Evolutionary conservation across 306 rosid genomes (phyloP).

Genomic region (Mimosa bimucronata): DNA sequence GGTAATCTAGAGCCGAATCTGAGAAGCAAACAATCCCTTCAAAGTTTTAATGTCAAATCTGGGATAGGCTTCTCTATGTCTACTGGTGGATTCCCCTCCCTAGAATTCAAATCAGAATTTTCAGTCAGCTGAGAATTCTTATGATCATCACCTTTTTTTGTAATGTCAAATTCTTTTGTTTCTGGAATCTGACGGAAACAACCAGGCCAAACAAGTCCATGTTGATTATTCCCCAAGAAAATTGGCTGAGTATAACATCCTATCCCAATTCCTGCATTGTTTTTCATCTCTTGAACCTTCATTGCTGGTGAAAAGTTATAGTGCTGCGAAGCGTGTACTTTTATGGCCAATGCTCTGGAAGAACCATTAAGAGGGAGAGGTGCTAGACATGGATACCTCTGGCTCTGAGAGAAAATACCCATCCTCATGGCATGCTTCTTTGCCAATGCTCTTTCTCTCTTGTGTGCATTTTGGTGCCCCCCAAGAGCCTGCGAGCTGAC

Average conservation of each 20-base stretch:
- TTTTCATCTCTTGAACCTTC: slow-evolving; percentile 59
- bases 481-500: slow-evolving; percentile 95
- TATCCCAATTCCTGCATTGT: slow-evolving; percentile 53
- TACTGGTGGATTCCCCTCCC: slow-evolving; percentile 51
- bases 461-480: slow-evolving; percentile 95
- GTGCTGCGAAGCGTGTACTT: slow-evolving; percentile 78
- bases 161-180: not conserved
- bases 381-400: slow-evolving; percentile 66
- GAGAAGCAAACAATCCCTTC: slow-evolving; percentile 37
- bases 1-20: slow-evolving; percentile 39
- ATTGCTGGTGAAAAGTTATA: slow-evolving; percentile 50
- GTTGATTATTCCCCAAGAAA: slow-evolving; percentile 67
- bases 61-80: slow-evolving; percentile 60
- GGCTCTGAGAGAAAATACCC: slow-evolving; percentile 72
- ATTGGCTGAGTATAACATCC: slow-evolving; percentile 62
- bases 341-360: slow-evolving; percentile 74
- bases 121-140: slow-evolving; percentile 53
- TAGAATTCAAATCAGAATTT: slow-evolving; percentile 52
- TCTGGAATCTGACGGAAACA: slow-evolving; percentile 66
- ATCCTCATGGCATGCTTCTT: slow-evolving; percentile 82
- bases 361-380: slow-evolving; percentile 80
- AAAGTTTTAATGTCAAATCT: slow-evolving; percentile 90
- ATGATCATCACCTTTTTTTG: slow-evolving; percentile 39
- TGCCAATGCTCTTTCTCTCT: slow-evolving; percentile 81
- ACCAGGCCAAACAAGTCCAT: slow-evolving; percentile 81